These are phyloP conservation scores for Leishmania martiniquensis DNA, from an alignment of 208 protist species.

Conservation along the genomic window DNA sequence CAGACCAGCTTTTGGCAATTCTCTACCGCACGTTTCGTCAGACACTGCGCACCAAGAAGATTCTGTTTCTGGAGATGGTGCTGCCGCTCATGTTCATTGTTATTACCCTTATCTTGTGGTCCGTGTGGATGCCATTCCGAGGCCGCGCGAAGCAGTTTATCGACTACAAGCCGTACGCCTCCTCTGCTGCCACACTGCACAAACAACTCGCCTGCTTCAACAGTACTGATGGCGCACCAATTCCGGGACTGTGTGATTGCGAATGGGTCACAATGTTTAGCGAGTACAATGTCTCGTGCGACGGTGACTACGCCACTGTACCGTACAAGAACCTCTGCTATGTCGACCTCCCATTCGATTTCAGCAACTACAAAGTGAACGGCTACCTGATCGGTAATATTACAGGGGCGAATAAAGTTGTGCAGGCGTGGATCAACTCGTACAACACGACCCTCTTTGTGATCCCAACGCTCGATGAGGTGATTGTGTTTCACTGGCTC, in stretches of 20 bases:
- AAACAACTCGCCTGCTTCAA: slow-evolving; percentile 33
- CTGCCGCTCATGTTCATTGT: slow-evolving; percentile 60
- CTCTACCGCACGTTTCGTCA: slow-evolving; percentile 54
- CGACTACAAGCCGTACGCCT: slow-evolving; percentile 14
- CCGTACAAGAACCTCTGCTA: slow-evolving; percentile 46
- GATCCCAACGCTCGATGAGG: slow-evolving; percentile 45
- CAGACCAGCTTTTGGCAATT: slow-evolving; percentile 48
- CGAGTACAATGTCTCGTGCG: slow-evolving; percentile 14
- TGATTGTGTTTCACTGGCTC: slow-evolving; percentile 57
- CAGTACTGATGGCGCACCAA: neutral
- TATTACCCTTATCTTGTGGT: slow-evolving; percentile 47
- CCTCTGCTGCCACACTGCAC: slow-evolving; percentile 17
- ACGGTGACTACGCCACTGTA: slow-evolving; percentile 34
- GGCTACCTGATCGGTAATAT: slow-evolving; percentile 29
- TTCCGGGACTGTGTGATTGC: slow-evolving; percentile 38
- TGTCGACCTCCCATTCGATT: slow-evolving; percentile 9
- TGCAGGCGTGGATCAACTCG: slow-evolving; percentile 32
- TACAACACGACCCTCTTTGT: slow-evolving; percentile 31
- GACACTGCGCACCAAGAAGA: slow-evolving; percentile 31
- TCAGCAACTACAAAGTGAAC: slow-evolving; percentile 7
- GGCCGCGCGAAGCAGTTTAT: slow-evolving; percentile 30
- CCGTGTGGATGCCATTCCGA: slow-evolving; percentile 24
- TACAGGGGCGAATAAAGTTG: slow-evolving; percentile 28
- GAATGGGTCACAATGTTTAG: slow-evolving; percentile 1
- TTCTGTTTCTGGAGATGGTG: slow-evolving; percentile 47